A percentile compares a stretch with the other conserved stretches of the same genome.
Evolutionary conservation across 106 monocot genomes (phyloP).

Genomic region (Alisma plantagoaquatica): DNA sequence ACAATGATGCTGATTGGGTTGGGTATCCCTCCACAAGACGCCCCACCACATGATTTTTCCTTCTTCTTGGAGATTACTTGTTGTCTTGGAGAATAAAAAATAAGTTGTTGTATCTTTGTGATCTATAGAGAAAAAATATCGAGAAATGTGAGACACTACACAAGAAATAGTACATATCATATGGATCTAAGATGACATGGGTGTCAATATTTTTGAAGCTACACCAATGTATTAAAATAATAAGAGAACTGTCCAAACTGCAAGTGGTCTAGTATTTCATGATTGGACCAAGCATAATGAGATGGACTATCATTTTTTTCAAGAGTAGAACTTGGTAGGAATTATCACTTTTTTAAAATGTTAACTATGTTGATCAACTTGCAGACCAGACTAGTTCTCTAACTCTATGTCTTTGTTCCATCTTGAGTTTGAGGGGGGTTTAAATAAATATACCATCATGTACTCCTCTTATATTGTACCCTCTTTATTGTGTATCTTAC

Average conservation of each 20-base stretch:
- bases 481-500: no score
- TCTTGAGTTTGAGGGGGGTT: no score
- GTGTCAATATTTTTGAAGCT: not conserved
- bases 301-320: no score
- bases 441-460: no score
- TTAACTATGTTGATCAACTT: no score
- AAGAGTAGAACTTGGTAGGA: no score
- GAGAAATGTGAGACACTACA: not conserved
- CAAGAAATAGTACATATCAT: not conserved
- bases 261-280: constrained; percentile 1
- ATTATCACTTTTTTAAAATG: no score
- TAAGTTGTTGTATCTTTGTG: not conserved
- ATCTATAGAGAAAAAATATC: constrained; percentile 1
- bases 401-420: no score
- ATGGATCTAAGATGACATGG: not conserved
- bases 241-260: not conserved
- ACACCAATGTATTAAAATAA: not conserved
- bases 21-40: not conserved
- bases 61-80: not conserved
- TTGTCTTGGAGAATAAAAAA: constrained; percentile 8
- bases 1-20: constrained; percentile 6
- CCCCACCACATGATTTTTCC: constrained; percentile 1
- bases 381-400: no score
- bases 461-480: no score
- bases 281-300: constrained; percentile 10